phyloP scores from a whole-genome alignment of 768 basidiomycete species.

The Lepiota subincarnata region DNA sequence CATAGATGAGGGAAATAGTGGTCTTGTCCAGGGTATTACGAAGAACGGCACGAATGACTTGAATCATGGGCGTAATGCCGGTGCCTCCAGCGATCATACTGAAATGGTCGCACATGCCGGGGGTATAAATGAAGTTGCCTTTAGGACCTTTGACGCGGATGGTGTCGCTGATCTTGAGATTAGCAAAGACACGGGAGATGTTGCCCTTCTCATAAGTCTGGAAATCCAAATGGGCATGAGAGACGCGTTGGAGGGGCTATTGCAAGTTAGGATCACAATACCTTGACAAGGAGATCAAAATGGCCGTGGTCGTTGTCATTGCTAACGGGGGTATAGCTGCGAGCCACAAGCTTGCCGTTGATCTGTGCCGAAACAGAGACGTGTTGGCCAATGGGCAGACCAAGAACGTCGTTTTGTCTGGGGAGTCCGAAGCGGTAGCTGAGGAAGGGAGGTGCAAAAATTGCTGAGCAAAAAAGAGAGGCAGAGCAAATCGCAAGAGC shows the following conservation, averaged over 20 bases:
- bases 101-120: slow-evolving; percentile 68
- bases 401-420: slow-evolving; percentile 68
- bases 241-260: slow-evolving; percentile 3
- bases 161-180: slow-evolving; percentile 83
- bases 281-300: slow-evolving; percentile 98
- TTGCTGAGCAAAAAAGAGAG: background rate
- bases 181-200: slow-evolving; percentile 82
- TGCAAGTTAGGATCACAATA: slow-evolving; percentile 25
- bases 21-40: slow-evolving; percentile 87
- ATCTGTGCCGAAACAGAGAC: slow-evolving; percentile 89
- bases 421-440: slow-evolving; percentile 94
- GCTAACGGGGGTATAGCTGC: slow-evolving; percentile 95
- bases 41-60: slow-evolving; percentile 92
- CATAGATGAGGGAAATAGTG: slow-evolving; percentile 85
- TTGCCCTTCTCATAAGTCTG: slow-evolving; percentile 97
- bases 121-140: slow-evolving; percentile 85
- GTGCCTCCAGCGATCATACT: slow-evolving; percentile 99
- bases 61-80: slow-evolving; percentile 98
- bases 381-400: slow-evolving; percentile 96
- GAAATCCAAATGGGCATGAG: slow-evolving; percentile 7
- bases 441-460: background rate
- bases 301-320: slow-evolving; percentile 89
- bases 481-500: slow-evolving; percentile 8
- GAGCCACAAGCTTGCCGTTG: slow-evolving; percentile 82
- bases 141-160: slow-evolving; percentile 94